These are phyloP conservation scores for Plasmodium gaboni DNA, from an alignment of 169 alveolate species.

Conservation along the genomic window DNA sequence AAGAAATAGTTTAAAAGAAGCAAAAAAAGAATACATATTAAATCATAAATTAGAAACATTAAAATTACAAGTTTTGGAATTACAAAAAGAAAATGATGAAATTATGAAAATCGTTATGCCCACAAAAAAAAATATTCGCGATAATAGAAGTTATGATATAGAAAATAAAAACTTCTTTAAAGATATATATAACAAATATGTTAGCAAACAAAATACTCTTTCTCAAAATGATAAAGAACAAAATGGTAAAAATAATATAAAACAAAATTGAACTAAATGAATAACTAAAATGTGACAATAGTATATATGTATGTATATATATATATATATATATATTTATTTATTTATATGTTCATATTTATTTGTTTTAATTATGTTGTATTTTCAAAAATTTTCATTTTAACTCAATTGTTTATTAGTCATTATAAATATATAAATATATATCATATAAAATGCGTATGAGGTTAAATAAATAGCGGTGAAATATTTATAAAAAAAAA, in stretches of 20 bases:
- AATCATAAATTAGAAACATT: conserved; percentile 78
- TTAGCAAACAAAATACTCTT: not conserved
- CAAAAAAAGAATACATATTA: conserved; percentile 81
- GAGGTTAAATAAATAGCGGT: no score
- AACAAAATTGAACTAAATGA: not conserved
- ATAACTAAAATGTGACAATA: not conserved
- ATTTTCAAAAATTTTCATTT: no score
- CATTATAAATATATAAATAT: no score
- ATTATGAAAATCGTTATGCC: conserved; percentile 81
- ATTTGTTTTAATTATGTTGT: no score
- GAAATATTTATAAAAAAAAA: no score
- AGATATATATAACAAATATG: conserved; percentile 38
- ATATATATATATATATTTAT: no score
- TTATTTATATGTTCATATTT: no score
- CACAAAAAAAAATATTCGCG: conserved; percentile 47
- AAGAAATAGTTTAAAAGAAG: conserved; percentile 82
- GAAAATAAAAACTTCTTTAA: conserved; percentile 56
- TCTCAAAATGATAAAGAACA: not conserved
- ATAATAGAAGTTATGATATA: conserved; percentile 57
- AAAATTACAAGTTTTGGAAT: conserved; percentile 74
- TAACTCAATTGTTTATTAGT: no score
- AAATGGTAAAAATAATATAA: not conserved
- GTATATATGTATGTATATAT: no score
- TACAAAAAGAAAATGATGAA: conserved; percentile 76
- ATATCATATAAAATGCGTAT: no score